Percentiles rank a stretch among this genome's conserved stretches.
Evolutionary conservation across 257 asterid species (phyloP).

Genomic region (Cruciata laevipes): DNA sequence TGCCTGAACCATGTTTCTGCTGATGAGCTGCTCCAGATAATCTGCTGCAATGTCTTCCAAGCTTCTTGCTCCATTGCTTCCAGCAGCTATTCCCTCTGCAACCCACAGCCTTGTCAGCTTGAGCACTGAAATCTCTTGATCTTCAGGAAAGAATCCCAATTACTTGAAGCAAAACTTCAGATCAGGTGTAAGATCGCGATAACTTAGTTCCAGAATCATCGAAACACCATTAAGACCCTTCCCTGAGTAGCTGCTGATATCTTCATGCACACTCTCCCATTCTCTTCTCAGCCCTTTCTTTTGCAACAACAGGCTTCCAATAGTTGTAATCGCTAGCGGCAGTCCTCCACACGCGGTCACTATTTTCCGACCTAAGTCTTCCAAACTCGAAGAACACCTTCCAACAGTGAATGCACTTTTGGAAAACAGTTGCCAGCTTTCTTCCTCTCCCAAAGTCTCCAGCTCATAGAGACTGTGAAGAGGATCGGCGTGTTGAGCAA

Average conservation of each 20-base stretch:
- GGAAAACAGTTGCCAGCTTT: slow-evolving; percentile 28
- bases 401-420: slow-evolving; percentile 6
- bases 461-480: slow-evolving; percentile 4
- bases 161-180: slow-evolving; percentile 19
- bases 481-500: slow-evolving; percentile 8
- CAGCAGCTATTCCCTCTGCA: slow-evolving; percentile 16
- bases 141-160: slow-evolving; percentile 16
- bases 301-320: slow-evolving; percentile 18
- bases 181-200: slow-evolving; percentile 12
- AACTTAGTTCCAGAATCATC: slow-evolving; percentile 18
- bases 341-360: slow-evolving; percentile 18
- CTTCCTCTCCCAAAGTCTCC: slow-evolving; percentile 8
- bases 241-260: not conserved
- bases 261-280: slow-evolving; percentile 22
- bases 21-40: slow-evolving; percentile 12
- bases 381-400: slow-evolving; percentile 14
- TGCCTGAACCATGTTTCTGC: slow-evolving; percentile 15
- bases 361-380: slow-evolving; percentile 18
- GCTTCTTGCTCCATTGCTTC: not conserved
- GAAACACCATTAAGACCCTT: not conserved
- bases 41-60: slow-evolving; percentile 9
- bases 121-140: slow-evolving; percentile 3
- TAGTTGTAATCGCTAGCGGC: slow-evolving; percentile 21
- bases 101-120: slow-evolving; percentile 13
- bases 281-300: slow-evolving; percentile 1